phyloP scores from a whole-genome alignment of 495 filamentous ascomycete genomes.

The Paragyromitra xinjiangensis region DNA sequence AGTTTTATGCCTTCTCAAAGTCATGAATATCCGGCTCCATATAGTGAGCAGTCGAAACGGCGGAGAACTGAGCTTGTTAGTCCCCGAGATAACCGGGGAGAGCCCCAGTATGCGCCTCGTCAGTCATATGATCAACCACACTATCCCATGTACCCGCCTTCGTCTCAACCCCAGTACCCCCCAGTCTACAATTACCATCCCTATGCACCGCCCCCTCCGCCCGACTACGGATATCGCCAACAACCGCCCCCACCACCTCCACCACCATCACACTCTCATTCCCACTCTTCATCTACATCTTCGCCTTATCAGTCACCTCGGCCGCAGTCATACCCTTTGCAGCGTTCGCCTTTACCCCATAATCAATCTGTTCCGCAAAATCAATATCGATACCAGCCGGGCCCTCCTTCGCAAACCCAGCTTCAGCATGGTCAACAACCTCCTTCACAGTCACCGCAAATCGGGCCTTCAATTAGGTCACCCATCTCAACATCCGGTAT shows the following conservation, averaged over 20 bases:
- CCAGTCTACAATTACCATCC: conserved; percentile 46
- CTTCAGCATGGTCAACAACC: conserved; percentile 47
- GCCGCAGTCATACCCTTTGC: conserved; percentile 44
- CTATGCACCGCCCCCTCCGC: conserved; percentile 47
- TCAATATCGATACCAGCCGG: conserved; percentile 40
- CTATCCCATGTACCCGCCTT: conserved; percentile 54
- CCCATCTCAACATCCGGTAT: conserved; percentile 41
- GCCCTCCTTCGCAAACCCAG: conserved; percentile 41
- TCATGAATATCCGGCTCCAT: conserved; percentile 50
- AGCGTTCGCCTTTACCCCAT: conserved; percentile 48
- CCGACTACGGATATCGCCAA: conserved; percentile 51
- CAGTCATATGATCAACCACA: conserved; percentile 49
- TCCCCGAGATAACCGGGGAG: conserved; percentile 52
- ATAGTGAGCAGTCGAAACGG: conserved; percentile 52
- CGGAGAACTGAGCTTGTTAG: conserved; percentile 53
- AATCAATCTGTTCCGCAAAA: conserved; percentile 37
- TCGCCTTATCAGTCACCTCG: conserved; percentile 56
- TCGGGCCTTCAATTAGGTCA: conserved; percentile 48
- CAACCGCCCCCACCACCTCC: conserved; percentile 41
- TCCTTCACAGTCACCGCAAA: conserved; percentile 48
- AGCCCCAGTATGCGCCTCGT: conserved; percentile 51
- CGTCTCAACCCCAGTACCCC: conserved; percentile 53
- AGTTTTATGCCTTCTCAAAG: conserved; percentile 48
- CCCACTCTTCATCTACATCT: conserved; percentile 50
- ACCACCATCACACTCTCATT: conserved; percentile 43